Conservation (phyloP, 176 grass and related monocot genomes). For the Aegilops sharonensis region DNA sequence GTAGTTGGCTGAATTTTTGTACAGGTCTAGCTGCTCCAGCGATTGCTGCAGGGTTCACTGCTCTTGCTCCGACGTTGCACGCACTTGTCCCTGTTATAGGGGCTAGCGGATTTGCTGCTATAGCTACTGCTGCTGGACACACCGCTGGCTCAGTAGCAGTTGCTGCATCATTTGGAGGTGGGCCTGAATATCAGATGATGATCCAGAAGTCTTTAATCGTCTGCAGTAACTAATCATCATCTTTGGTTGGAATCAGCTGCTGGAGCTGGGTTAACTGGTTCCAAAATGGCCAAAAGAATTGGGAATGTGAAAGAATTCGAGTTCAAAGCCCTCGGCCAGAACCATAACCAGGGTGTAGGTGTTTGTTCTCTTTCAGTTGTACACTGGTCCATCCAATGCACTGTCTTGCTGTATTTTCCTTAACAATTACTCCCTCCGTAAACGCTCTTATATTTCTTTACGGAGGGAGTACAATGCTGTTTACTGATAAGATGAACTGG, state of each 20-base stretch:
- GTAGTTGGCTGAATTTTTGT: not conserved
- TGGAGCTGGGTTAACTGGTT: slow-evolving; percentile 95
- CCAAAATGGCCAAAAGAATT: slow-evolving; percentile 93
- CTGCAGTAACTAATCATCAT: slow-evolving; percentile 23
- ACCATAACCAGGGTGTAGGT: slow-evolving; percentile 98
- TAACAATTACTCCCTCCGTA: not conserved
- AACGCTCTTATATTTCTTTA: too few relatives aligned
- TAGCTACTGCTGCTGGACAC: slow-evolving; percentile 82
- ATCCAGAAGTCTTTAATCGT: not conserved
- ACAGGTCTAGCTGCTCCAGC: slow-evolving; percentile 96
- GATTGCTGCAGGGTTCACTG: slow-evolving; percentile 89
- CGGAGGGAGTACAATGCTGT: too few relatives aligned
- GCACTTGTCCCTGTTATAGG: slow-evolving; percentile 83
- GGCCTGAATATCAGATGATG: slow-evolving; percentile 4
- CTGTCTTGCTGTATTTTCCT: not conserved
- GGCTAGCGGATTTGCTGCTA: slow-evolving; percentile 93
- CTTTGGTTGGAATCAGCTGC: slow-evolving; percentile 63
- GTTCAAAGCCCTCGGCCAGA: slow-evolving; percentile 78
- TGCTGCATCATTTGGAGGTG: slow-evolving; percentile 98
- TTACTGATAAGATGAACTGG: slow-evolving; percentile 5
- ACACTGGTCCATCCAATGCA: not conserved
- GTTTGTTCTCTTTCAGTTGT: slow-evolving; percentile 29
- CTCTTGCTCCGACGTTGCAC: slow-evolving; percentile 79
- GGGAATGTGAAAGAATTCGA: slow-evolving; percentile 90
- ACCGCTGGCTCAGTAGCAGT: slow-evolving; percentile 87